A percentile compares a stretch with the other conserved stretches of the same genome.
phyloP scores from a whole-genome alignment of 2,329 filamentous ascomycete genomes.

The Diaporthe aspalathi region DNA sequence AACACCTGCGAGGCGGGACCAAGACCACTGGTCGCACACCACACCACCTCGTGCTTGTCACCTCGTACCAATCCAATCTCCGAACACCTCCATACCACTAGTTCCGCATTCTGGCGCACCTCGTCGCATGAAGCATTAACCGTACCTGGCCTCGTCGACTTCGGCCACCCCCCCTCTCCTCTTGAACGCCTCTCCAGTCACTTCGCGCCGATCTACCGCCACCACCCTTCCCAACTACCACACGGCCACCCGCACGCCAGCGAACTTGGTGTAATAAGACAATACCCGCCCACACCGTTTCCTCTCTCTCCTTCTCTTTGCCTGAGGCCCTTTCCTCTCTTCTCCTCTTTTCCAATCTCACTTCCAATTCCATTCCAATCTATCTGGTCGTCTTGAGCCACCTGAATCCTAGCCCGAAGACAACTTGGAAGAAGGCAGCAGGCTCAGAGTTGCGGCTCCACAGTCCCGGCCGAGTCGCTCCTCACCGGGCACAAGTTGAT shows the following conservation, averaged over 20 bases:
- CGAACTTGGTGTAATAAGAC: slow-evolving; percentile 38
- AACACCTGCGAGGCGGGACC: slow-evolving; percentile 34
- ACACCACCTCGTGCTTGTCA: slow-evolving; percentile 16
- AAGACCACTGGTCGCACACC: slow-evolving; percentile 36
- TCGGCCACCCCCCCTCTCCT: slow-evolving; percentile 18
- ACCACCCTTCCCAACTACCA: slow-evolving; percentile 31
- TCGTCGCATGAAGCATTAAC: slow-evolving; percentile 37
- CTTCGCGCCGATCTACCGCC: slow-evolving; percentile 35
- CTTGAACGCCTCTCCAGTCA: slow-evolving; percentile 39
- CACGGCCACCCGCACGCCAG: slow-evolving; percentile 36
- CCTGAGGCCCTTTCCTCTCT: slow-evolving; percentile 13
- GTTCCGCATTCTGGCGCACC: slow-evolving; percentile 20
- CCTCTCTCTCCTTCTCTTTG: not conserved
- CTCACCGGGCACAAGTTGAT: slow-evolving; percentile 33
- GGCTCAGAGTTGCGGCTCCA: slow-evolving; percentile 35
- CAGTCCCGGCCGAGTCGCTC: slow-evolving; percentile 34
- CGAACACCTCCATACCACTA: slow-evolving; percentile 15
- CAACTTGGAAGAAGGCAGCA: not conserved
- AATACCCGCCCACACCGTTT: slow-evolving; percentile 36
- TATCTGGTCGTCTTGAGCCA: not conserved
- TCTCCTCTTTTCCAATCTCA: not conserved
- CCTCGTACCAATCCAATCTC: slow-evolving; percentile 28
- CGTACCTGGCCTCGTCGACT: slow-evolving; percentile 36
- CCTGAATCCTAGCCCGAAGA: not conserved
- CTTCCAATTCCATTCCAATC: not conserved